Evolutionary conservation across 805 yeast species (phyloP).

Genomic region (Candida pini): DNA sequence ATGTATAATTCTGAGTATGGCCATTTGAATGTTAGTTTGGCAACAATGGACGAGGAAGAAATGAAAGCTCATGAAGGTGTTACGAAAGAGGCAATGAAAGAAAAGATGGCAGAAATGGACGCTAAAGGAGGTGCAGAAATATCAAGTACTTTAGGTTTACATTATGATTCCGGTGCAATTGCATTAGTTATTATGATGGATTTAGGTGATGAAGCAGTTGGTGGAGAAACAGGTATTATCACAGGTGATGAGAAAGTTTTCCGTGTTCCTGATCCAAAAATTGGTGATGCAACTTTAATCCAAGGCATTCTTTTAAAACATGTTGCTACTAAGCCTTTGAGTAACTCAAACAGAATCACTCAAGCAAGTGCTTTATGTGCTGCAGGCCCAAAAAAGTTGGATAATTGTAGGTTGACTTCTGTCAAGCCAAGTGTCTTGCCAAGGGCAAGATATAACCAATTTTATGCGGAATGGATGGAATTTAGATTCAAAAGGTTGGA

Average conservation of each 20-base stretch:
- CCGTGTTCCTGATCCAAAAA: conserved; percentile 35
- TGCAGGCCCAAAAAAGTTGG: conserved; percentile 22
- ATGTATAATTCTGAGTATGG: conserved; percentile 49
- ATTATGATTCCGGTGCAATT: conserved; percentile 40
- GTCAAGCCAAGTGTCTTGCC: conserved; percentile 30
- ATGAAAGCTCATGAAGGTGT: neutral
- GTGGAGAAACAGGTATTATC: conserved; percentile 46
- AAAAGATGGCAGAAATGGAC: conserved; percentile 10
- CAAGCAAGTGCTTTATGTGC: conserved; percentile 27
- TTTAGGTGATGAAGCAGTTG: conserved; percentile 40
- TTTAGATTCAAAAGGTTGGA: conserved; percentile 26
- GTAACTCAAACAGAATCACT: conserved; percentile 30
- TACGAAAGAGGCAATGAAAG: conserved; percentile 11
- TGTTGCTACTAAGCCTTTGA: conserved; percentile 39
- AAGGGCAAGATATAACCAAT: conserved; percentile 26
- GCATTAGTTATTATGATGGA: conserved; percentile 46
- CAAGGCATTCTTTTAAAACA: conserved; percentile 43
- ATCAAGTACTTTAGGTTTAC: conserved; percentile 44
- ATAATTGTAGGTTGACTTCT: conserved; percentile 27
- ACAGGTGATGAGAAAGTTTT: conserved; percentile 32
- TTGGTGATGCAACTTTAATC: conserved; percentile 42
- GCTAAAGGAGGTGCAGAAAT: conserved; percentile 29
- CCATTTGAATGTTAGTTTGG: conserved; percentile 42
- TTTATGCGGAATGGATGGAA: conserved; percentile 31
- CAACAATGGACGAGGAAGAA: conserved; percentile 18